Evolutionary conservation across 257 asterid species (phyloP), one percentile per base, ranked within the genome.

Genomic region (Galeopsis tetrahit): DNA sequence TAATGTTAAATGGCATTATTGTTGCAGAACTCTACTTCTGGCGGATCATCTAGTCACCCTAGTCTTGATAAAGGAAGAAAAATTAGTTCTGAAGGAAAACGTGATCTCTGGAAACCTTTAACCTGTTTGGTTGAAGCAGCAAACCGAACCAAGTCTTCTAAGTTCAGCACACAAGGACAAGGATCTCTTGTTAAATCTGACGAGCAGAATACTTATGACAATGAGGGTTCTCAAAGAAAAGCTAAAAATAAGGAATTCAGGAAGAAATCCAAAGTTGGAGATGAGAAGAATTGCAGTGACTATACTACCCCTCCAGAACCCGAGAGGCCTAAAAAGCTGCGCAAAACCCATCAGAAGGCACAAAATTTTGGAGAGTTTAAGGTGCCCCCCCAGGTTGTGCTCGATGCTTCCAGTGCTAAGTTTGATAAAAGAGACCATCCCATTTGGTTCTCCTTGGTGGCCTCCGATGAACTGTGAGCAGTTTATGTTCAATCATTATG

Each of bases 381-480:
- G 73, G 78, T 86, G 68, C 82, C 96, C 10, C 90, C 94, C 10
- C 92, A 84, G 78, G 80, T 57, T 49, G 90, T 86, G 70, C 89
- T 85, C 2, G 91, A 93, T 82, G 85, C 85, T 71, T 68, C 82
- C 76, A 78, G 69, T 76, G 80, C 79, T 67, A 82, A 78, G 70
- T 63, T 70, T 39, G 96, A 88, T 43, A 79, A 78, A 75, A 85
- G 80, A 76, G 78, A 68, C 66, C 43, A 73, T 76, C 96, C 96
- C 57, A 83, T 94, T 69, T 94, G 98, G 98, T 89, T 94, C 79
- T 94, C 98, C 7, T 84, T 93, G 57, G 88, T 87, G 77, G 95
- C 96, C 63, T 83, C 86, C 7, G 80, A 81, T 13, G 88, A 84
- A 64, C 82, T 61, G 99, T 95, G 73, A 92, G 97, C 51, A 77